Conservation (phyloP, 495 filamentous ascomycete species). For the Aspergillus nidulans region DNA sequence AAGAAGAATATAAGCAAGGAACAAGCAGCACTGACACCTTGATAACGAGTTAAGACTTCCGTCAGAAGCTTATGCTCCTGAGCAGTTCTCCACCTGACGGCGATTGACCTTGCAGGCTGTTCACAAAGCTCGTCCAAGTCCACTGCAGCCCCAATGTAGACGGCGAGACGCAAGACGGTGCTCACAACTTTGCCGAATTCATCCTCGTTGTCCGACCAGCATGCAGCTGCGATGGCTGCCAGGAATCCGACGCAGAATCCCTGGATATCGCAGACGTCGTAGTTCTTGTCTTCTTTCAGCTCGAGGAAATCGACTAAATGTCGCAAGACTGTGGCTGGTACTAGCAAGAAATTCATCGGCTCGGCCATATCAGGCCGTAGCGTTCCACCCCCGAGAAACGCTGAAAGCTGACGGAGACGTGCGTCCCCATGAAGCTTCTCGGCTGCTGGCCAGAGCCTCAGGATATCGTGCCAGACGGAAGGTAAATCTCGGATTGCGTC, state of each 20-base stretch:
- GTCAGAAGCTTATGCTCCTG: background rate
- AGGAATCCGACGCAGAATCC: conserved; percentile 40
- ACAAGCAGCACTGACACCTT: conserved; percentile 4
- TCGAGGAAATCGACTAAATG: background rate
- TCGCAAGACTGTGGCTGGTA: background rate
- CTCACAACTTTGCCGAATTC: conserved; percentile 24
- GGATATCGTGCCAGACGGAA: too few relatives aligned
- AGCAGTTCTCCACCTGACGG: conserved; percentile 24
- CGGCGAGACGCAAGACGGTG: conserved; percentile 31
- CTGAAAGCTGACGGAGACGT: too few relatives aligned
- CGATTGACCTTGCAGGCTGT: conserved; percentile 16
- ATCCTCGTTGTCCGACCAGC: conserved; percentile 7
- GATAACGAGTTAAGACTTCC: background rate
- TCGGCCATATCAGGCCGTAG: too few relatives aligned
- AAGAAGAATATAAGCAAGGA: conserved; percentile 3
- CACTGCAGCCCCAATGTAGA: conserved; percentile 34
- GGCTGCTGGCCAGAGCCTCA: too few relatives aligned
- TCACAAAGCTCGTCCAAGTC: conserved; percentile 27
- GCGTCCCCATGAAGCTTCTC: too few relatives aligned
- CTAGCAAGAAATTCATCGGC: background rate
- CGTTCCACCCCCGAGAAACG: too few relatives aligned
- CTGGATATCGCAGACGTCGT: background rate
- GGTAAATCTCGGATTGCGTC: too few relatives aligned
- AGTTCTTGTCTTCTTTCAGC: background rate
- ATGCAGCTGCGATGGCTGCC: conserved; percentile 27